A percentile compares a stretch with the other conserved stretches of the same genome.
phyloP scores from a whole-genome alignment of 495 filamentous ascomycete species.

The Lasiosphaeria ovina region DNA sequence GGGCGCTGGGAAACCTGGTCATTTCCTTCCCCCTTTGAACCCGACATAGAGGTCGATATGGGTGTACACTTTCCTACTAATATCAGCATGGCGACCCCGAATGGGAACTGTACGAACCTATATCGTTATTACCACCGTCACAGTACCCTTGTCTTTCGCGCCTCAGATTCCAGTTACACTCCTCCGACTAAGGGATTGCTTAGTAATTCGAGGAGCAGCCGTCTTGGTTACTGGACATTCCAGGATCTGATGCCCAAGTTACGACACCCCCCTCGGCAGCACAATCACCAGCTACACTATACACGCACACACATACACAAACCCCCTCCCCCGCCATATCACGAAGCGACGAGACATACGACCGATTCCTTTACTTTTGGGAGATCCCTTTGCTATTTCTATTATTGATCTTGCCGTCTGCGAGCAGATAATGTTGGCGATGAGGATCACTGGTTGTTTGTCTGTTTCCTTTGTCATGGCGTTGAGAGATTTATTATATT shows the following conservation, averaged over 20 bases:
- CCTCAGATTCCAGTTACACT: background rate
- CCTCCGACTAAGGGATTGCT: background rate
- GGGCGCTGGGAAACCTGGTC: no score
- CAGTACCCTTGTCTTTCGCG: background rate
- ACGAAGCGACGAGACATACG: constrained; percentile 29
- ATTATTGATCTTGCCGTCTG: constrained; percentile 12
- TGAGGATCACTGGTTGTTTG: background rate
- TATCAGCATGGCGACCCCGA: background rate
- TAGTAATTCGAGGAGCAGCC: constrained; percentile 1
- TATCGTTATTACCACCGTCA: background rate
- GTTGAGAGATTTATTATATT: constrained; percentile 2
- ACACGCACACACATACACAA: background rate
- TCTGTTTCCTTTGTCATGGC: constrained; percentile 5
- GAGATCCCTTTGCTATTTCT: constrained; percentile 13
- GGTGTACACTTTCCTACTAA: constrained; percentile 4
- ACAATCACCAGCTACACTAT: no score
- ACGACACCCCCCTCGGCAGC: background rate
- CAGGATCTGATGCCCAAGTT: constrained; percentile 19
- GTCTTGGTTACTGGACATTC: constrained; percentile 19
- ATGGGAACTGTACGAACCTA: background rate
- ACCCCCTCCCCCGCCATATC: constrained; percentile 8
- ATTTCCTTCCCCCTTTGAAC: no score
- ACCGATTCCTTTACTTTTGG: constrained; percentile 11
- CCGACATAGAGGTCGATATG: background rate
- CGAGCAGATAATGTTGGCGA: background rate